Base-by-base conservation (phyloP, 345 rosid species). In the Eutrema japonicum region DNA sequence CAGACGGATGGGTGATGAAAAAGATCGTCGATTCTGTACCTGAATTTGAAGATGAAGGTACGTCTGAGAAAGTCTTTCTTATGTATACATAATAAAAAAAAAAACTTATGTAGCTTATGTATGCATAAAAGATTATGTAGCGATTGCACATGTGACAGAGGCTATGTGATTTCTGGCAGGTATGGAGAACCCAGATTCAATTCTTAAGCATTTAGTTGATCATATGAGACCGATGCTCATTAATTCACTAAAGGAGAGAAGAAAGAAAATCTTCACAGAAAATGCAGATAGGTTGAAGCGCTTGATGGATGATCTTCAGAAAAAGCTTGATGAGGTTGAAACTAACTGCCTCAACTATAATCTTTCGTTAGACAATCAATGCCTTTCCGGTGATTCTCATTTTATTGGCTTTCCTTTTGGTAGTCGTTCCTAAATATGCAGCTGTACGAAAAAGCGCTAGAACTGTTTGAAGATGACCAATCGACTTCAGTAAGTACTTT, bases 361-460 rank as follows among this genome's bases (percentile, higher is more conserved):
- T 66, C 54, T 79, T 61, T 71, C 8, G 12, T 22, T 22, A 22
- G 1, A 22, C 26, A 22, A 22, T 22, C 26, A 22, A 22, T 22
- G 26, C 26, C 26, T 22, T 22, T 22, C 26, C 26, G 26, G 26
- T 22, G 26, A 22, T 22, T 48, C 49, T 32, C 42, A 10, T 36
- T 37, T 58, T 75, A 16, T 38, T 42, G 51, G 58, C 47, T 68
- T 66, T 56, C 37, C 66, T 70, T 41, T 63, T 69, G 78, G 84
- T 86, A 95, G 99, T 84, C 92, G 78, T 91, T 86, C 88, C 79
- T 87, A 73, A 89, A 91, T 72, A 78, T 91, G 87, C 99, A 95
- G 82, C 87, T 95, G 64, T 91, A 91, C 68, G 99, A 88, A 74
- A 95, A 88, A 62, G 96, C 99, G 5, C 72, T 95, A 37, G 96